Evolutionary conservation across 805 yeast genomes (phyloP), one percentile per base, ranked within the genome.

Genomic region (Wickerhamiella siamensis): DNA sequence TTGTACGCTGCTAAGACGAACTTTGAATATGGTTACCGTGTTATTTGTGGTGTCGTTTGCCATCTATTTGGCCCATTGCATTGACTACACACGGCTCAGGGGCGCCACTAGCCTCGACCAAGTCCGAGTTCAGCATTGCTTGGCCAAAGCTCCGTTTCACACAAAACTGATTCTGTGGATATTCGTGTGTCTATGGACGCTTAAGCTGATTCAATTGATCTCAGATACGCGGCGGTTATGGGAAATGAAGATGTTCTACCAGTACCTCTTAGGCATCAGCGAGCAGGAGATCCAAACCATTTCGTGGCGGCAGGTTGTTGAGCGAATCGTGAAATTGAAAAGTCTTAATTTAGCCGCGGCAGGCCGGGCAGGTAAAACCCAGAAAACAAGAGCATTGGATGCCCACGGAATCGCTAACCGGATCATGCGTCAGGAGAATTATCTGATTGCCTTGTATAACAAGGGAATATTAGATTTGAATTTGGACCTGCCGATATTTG

Each of bases 371-470:
- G 15, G 38, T 14, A 36, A 24, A 8, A 32, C 45, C 46, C 75
- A 86, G 1, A 81, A 80, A 53, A 12, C 29, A 12, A 73, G 75
- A 40, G 67, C 87, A 48, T 68, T 91, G 41, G 88, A 83, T 54
- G 94, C 97, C 3, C 95, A 87, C 58, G 91, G 80, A 53, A 83
- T 91, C 40, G 97, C 96, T 12, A 93, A 91, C 56, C 67, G 98
- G 44, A 81, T 91, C 43, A 87, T 91, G 98, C 68, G 99, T 46
- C 83, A 78, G 50, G 98, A 91, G 46, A 91, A 91, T 56, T 91
- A 87, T 58, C 70, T 86, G 69, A 84, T 91, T 55, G 95, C 96
- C 1, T 61, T 91, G 50, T 77, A 83, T 53, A 87, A 84, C 60
- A 82, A 77, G 50, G 75, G 81, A 44, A 64, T 88, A 1, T 61